A percentile compares a stretch with the other conserved stretches of the same genome.
Conservation (phyloP, 768 basidiomycete species). For the Pilatotrama ljubarskyi region DNA sequence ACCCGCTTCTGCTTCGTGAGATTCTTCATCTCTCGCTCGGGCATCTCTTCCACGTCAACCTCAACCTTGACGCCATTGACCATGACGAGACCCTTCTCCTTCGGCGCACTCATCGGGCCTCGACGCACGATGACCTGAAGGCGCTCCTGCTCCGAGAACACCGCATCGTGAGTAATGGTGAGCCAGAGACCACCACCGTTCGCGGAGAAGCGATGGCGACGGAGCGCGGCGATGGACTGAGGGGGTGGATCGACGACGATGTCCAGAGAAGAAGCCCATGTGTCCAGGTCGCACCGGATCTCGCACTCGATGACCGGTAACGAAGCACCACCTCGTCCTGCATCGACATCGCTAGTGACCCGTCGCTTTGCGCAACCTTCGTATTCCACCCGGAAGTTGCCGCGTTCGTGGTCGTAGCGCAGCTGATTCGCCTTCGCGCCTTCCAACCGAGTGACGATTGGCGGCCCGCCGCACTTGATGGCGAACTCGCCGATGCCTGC, state of each 20-base stretch:
- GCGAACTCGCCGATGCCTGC: constrained; percentile 95
- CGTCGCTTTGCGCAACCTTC: constrained; percentile 60
- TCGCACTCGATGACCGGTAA: constrained; percentile 79
- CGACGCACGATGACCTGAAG: constrained; percentile 73
- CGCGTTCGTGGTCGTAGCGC: constrained; percentile 86
- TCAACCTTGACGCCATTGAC: constrained; percentile 84
- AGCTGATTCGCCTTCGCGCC: constrained; percentile 74
- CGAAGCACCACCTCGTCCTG: constrained; percentile 19
- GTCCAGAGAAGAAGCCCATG: constrained; percentile 81
- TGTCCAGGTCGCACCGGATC: constrained; percentile 88
- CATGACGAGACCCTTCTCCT: constrained; percentile 82
- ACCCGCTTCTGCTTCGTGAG: constrained; percentile 83
- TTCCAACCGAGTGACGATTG: constrained; percentile 80
- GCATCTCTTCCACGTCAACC: constrained; percentile 87
- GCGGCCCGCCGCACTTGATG: constrained; percentile 94
- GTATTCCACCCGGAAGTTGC: constrained; percentile 82
- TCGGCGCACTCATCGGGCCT: constrained; percentile 56
- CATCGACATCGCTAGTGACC: constrained; percentile 15
- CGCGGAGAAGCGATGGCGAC: constrained; percentile 81
- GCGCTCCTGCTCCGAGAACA: constrained; percentile 76
- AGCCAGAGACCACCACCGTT: constrained; percentile 95
- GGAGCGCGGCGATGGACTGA: constrained; percentile 75
- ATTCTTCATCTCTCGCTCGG: constrained; percentile 82
- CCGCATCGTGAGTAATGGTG: constrained; percentile 82
- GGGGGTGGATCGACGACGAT: constrained; percentile 94